phyloP scores from a whole-genome alignment of 129 eudicot species.

The Flaveria ramosissima region DNA sequence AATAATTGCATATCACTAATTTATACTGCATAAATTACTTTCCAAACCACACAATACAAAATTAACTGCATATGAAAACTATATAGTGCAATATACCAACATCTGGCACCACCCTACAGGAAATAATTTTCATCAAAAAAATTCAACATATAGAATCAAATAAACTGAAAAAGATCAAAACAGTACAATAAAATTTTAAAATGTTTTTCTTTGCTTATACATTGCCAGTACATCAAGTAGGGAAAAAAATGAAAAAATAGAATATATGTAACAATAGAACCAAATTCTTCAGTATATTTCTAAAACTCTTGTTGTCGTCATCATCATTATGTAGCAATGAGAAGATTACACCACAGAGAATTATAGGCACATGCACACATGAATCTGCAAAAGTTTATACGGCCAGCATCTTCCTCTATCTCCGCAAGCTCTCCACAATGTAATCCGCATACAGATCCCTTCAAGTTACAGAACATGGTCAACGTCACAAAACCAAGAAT shows the following conservation, averaged over 20 bases:
- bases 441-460: slow-evolving; percentile 94
- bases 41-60: no score
- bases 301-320: background rate
- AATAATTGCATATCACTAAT: no score
- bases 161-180: background rate
- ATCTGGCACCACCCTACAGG: background rate
- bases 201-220: slow-evolving; percentile 31
- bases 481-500: background rate
- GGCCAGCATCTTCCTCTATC: slow-evolving; percentile 40
- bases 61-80: background rate
- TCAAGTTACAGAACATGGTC: slow-evolving; percentile 21
- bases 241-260: slow-evolving; percentile 24
- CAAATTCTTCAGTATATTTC: slow-evolving; percentile 16
- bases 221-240: slow-evolving; percentile 26
- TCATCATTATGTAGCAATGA: slow-evolving; percentile 20
- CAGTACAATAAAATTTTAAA: background rate
- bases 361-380: slow-evolving; percentile 31
- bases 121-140: background rate
- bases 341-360: slow-evolving; percentile 15
- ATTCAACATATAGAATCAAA: background rate
- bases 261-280: slow-evolving; percentile 22
- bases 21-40: no score
- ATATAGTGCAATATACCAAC: background rate
- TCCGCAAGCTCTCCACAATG: slow-evolving; percentile 85
- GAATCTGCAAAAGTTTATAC: slow-evolving; percentile 16